Conservation (phyloP, 2,329 filamentous ascomycete species). For the Colletotrichum liaoningense region DNA sequence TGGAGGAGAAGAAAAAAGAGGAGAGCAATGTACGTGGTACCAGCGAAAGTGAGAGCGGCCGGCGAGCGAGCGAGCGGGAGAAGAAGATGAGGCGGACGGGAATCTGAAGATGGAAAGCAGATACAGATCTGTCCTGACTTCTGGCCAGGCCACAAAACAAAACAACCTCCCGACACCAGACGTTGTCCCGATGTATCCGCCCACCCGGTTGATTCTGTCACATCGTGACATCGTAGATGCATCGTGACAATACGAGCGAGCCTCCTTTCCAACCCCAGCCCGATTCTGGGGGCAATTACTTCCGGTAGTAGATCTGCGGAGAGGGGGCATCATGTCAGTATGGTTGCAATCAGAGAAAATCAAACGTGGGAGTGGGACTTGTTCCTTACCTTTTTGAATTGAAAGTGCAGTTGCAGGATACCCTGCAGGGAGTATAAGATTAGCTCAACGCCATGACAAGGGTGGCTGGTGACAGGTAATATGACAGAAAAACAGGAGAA, state of each 20-base stretch:
- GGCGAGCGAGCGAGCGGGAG: not conserved
- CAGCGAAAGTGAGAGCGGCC: constrained; percentile 16
- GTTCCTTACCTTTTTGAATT: constrained; percentile 89
- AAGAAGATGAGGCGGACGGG: constrained; percentile 5
- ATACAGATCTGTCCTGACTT: not conserved
- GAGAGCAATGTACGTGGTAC: constrained; percentile 13
- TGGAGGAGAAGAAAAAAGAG: not conserved
- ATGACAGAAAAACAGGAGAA: constrained; percentile 3
- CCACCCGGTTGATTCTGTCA: constrained; percentile 8
- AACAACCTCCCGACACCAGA: not conserved
- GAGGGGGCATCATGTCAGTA: constrained; percentile 37
- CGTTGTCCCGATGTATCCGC: not conserved
- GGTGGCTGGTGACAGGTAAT: constrained; percentile 35
- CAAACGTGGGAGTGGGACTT: constrained; percentile 7
- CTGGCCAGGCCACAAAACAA: not conserved
- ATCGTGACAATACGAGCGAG: constrained; percentile 2
- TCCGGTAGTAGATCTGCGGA: constrained; percentile 66
- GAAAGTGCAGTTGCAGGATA: constrained; percentile 95
- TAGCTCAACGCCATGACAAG: constrained; percentile 39
- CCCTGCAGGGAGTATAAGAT: constrained; percentile 66
- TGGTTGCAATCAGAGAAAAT: not conserved
- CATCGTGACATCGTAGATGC: constrained; percentile 14
- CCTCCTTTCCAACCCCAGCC: not conserved
- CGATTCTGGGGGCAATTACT: constrained; percentile 48
- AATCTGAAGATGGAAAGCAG: not conserved